phyloP scores from a whole-genome alignment of 108 stramenopile genomes.

The Pseudonitzschia multistriata region DNA sequence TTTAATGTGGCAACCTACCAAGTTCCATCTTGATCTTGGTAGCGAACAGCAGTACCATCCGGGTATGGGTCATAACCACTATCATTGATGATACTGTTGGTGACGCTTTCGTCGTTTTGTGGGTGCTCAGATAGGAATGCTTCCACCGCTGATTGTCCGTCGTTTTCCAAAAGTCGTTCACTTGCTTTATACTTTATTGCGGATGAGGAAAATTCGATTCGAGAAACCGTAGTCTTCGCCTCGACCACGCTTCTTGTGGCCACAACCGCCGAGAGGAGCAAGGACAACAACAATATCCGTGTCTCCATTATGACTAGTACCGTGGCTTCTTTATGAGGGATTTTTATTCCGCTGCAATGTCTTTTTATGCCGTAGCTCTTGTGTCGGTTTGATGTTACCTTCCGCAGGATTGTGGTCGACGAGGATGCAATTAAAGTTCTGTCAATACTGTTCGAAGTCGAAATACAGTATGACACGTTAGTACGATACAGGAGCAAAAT shows the following conservation, averaged over 20 bases:
- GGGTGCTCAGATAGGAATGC: neutral
- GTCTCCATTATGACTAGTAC: too few relatives aligned
- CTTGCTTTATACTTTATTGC: neutral
- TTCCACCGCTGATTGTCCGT: neutral
- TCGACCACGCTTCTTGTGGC: neutral
- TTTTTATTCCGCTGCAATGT: too few relatives aligned
- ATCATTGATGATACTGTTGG: neutral
- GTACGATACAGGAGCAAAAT: too few relatives aligned
- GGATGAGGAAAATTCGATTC: neutral
- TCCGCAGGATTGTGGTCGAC: too few relatives aligned
- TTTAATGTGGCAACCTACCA: neutral
- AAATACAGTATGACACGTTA: too few relatives aligned
- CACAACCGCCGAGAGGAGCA: neutral
- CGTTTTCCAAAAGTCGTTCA: neutral
- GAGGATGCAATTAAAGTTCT: too few relatives aligned
- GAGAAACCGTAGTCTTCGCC: neutral
- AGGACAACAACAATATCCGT: neutral
- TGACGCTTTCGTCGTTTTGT: neutral
- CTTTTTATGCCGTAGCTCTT: too few relatives aligned
- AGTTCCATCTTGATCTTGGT: neutral
- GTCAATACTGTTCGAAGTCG: too few relatives aligned
- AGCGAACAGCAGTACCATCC: neutral
- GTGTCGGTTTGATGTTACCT: too few relatives aligned
- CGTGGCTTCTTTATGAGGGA: too few relatives aligned
- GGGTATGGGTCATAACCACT: neutral